A percentile compares a stretch with the other conserved stretches of the same genome.
Evolutionary conservation across 176 grass and related monocot species (phyloP).

Genomic region (Oryza australiensis): DNA sequence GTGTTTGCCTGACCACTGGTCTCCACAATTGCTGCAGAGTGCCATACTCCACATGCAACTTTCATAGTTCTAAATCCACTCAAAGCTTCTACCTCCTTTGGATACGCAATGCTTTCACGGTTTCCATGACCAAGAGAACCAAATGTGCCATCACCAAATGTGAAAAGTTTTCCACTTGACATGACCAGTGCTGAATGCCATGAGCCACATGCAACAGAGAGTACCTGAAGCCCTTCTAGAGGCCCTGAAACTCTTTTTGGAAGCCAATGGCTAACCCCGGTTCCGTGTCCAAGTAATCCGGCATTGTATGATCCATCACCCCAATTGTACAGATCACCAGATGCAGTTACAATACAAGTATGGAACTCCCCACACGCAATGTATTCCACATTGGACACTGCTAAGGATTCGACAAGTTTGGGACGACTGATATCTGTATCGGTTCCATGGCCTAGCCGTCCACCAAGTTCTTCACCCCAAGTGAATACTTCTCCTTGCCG

Average conservation of each 20-base stretch:
- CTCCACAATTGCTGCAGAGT: slow-evolving; percentile 89
- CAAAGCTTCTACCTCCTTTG: slow-evolving; percentile 73
- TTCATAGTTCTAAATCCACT: slow-evolving; percentile 58
- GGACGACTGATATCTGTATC: slow-evolving; percentile 68
- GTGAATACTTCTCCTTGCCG: slow-evolving; percentile 91
- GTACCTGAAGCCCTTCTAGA: slow-evolving; percentile 76
- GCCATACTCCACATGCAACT: slow-evolving; percentile 91
- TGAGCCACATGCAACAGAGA: slow-evolving; percentile 75
- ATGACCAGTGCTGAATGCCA: slow-evolving; percentile 88
- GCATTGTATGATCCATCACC: slow-evolving; percentile 71
- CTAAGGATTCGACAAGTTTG: slow-evolving; percentile 79
- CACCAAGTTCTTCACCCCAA: slow-evolving; percentile 87
- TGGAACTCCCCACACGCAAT: slow-evolving; percentile 90
- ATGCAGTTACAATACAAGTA: slow-evolving; percentile 73
- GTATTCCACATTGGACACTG: slow-evolving; percentile 71
- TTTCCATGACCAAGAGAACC: slow-evolving; percentile 85
- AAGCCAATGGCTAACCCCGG: slow-evolving; percentile 65
- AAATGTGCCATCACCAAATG: slow-evolving; percentile 91
- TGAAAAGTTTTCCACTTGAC: slow-evolving; percentile 71
- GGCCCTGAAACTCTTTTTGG: slow-evolving; percentile 76
- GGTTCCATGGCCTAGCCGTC: slow-evolving; percentile 71
- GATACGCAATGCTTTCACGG: slow-evolving; percentile 60
- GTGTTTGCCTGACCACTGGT: slow-evolving; percentile 39
- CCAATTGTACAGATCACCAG: slow-evolving; percentile 88
- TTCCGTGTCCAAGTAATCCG: slow-evolving; percentile 79